These are phyloP conservation scores for Amaranthus tricolor DNA, from an alignment of 179 eudicot genomes.

Conservation along the genomic window DNA sequence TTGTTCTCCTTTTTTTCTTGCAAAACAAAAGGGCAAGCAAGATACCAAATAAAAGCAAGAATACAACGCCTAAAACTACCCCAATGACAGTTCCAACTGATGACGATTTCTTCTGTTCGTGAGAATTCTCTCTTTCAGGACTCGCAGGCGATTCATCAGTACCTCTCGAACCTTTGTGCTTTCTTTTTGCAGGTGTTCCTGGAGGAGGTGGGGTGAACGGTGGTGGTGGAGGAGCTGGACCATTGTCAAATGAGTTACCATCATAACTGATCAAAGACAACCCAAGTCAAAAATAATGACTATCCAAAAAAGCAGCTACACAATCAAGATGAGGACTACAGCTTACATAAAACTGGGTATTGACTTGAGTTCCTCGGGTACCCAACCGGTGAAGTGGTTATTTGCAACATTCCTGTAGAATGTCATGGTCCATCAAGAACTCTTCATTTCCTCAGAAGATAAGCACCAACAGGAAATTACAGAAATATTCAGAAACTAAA, in stretches of 20 bases:
- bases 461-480: neutral
- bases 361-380: conserved; percentile 71
- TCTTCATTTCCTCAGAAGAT: neutral
- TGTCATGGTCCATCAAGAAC: conserved; percentile 3
- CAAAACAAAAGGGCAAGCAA: conserved; percentile 60
- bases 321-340: conserved; percentile 1
- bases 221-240: conserved; percentile 97
- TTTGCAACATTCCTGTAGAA: conserved; percentile 79
- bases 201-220: conserved; percentile 90
- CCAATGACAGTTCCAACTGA: conserved; percentile 66
- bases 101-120: conserved; percentile 50
- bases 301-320: conserved; percentile 15
- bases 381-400: conserved; percentile 85
- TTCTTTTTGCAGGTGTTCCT: conserved; percentile 50
- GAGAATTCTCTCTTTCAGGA: conserved; percentile 39
- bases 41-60: conserved; percentile 43
- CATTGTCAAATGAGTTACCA: conserved; percentile 83
- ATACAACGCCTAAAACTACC: conserved; percentile 53
- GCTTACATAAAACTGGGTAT: conserved; percentile 73
- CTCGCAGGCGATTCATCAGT: conserved; percentile 39
- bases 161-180: conserved; percentile 41
- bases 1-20: conserved; percentile 51
- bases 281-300: neutral
- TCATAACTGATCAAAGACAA: conserved; percentile 47
- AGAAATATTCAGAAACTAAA: conserved; percentile 5